These are phyloP conservation scores for Beauveria sp. DNA, from an alignment of 2,329 filamentous ascomycete genomes.

Conservation along the genomic window DNA sequence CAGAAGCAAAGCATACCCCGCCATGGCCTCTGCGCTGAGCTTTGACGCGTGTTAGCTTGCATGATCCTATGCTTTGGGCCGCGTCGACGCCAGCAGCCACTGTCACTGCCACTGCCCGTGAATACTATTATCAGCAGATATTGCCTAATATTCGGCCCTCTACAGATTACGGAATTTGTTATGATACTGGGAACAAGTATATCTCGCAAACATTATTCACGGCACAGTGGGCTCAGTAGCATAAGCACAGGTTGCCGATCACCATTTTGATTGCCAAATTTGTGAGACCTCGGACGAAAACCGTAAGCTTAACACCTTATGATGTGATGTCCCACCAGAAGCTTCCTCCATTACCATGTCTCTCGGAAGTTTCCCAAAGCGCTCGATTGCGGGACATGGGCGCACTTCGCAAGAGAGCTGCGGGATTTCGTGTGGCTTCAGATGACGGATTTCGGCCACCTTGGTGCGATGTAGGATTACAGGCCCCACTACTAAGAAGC, in stretches of 20 bases:
- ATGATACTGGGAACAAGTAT: not conserved
- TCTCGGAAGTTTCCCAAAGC: not conserved
- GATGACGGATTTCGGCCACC: constrained; percentile 1
- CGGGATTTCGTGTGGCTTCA: not conserved
- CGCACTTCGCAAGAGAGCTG: not conserved
- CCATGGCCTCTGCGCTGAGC: not conserved
- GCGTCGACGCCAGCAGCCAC: not conserved
- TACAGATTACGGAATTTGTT: not conserved
- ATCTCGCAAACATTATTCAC: not conserved
- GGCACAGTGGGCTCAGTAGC: not conserved
- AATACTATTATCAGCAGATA: not conserved
- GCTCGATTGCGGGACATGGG: not conserved
- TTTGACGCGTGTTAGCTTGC: not conserved
- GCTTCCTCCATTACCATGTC: not conserved
- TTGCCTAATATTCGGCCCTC: not conserved
- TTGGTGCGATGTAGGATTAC: not conserved
- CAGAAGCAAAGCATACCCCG: not conserved
- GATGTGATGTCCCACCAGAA: not conserved
- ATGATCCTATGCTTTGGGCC: not conserved
- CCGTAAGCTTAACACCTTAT: not conserved
- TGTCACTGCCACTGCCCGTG: not conserved
- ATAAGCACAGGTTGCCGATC: not conserved
- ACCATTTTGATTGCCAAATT: not conserved
- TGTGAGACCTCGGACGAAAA: not conserved
- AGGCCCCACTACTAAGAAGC: not conserved